Base-by-base conservation (phyloP, 768 basidiomycete genomes). In the Chalciporus piperatus region DNA sequence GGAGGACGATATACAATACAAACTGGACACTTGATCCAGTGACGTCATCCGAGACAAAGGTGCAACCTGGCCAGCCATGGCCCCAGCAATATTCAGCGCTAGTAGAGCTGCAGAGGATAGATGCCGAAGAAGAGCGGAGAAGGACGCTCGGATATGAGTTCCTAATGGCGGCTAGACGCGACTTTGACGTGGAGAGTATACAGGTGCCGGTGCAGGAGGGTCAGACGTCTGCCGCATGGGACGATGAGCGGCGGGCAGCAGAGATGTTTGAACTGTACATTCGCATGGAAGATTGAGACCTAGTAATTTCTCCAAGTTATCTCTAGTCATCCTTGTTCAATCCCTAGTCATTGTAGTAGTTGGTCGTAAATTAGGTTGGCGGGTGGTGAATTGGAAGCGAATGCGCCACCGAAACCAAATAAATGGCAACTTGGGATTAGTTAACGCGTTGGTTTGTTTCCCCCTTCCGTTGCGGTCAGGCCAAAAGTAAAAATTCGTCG, bases 391-490 rank as follows among this genome's bases (percentile, higher is more conserved):
- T 28, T 37, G 12, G 20, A 35, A 46, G 39, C 45, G 27, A 23
- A 22, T 35, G 33, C 62, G 71, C 69, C 71, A 70, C 71, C n/a
- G 41, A 45, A 22, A 17, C 51, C 67, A 72, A 72, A 72, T 63
- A 71, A 67, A 65, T 54, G 44, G 64, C 67, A 64, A 64, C 53
- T n/a, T 56, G 58, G 62, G 52, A 54, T 44, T 61, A 63, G 62
- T 59, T 42, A 55, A 55, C 41, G 52, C 58, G 44, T 56, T 58
- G 54, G 63, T 63, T 64, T 65, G 65, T 61, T 67, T 71, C 76
- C 20, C 76, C 77, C 69, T 73, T 74, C 72, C 73, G 71, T 79
- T 70, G 68, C 74, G 70, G 65, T 72, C 76, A 70, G 73, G 73
- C 73, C 70, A 73, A 76, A 78, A 78, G 74, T 76, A 73, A 74